Percentiles rank a stretch among this genome's conserved stretches.
Evolutionary conservation across 495 filamentous ascomycete species (phyloP).

Genomic region (Usnea hakonensis): DNA sequence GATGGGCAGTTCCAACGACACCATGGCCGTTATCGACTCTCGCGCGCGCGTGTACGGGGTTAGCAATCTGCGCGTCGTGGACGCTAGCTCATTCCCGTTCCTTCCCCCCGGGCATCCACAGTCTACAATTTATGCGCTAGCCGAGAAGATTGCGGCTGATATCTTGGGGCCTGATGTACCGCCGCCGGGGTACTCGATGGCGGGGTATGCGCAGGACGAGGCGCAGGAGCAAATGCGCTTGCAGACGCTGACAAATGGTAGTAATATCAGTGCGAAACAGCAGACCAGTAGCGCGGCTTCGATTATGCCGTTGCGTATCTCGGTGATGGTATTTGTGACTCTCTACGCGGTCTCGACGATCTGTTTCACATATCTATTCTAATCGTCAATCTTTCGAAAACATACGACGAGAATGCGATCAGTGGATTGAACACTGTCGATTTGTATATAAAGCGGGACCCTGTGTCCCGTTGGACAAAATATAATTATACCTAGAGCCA

Average conservation of each 20-base stretch:
- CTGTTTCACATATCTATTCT: neutral
- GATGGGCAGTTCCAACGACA: conserved; percentile 37
- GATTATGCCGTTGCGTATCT: neutral
- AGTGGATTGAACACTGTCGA: neutral
- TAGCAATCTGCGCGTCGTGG: conserved; percentile 38
- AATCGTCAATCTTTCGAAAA: neutral
- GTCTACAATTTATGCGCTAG: conserved; percentile 33
- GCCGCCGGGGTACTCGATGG: conserved; percentile 1
- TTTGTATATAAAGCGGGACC: neutral
- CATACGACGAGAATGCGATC: neutral
- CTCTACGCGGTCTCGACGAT: neutral
- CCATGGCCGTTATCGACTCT: conserved; percentile 37
- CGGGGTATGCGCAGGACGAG: conserved; percentile 7
- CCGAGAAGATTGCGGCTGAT: conserved; percentile 34
- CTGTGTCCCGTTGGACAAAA: neutral
- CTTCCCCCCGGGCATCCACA: conserved; percentile 41
- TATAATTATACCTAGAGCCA: neutral
- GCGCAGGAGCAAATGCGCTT: neutral
- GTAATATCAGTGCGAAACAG: neutral
- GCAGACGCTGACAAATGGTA: neutral
- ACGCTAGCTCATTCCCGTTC: conserved; percentile 48
- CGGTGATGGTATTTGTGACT: neutral
- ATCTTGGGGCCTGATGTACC: conserved; percentile 18
- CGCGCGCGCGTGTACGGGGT: conserved; percentile 35
- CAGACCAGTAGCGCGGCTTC: neutral